These are phyloP conservation scores for Pseudocercospora eumusae DNA, from an alignment of 2,329 filamentous ascomycete genomes.

Conservation along the genomic window DNA sequence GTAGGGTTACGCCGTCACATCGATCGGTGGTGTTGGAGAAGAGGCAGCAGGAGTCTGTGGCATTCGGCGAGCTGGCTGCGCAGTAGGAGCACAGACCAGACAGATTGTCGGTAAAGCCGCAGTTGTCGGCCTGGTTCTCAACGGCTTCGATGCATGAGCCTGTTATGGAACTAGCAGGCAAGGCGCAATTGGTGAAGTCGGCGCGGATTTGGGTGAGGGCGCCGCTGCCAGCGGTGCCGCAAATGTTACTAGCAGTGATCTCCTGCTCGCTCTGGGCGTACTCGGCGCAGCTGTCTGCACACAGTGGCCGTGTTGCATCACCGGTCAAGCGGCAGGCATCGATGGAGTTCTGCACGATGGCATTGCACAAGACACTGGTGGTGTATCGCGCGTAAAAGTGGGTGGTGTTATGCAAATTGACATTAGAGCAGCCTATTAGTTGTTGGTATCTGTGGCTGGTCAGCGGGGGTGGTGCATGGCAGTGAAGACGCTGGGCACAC, in stretches of 20 bases:
- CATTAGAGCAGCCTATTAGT: conserved; percentile 74
- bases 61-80: conserved; percentile 77
- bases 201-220: conserved; percentile 78
- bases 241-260: conserved; percentile 75
- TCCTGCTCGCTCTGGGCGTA: conserved; percentile 86
- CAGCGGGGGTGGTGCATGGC: conserved; percentile 31
- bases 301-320: conserved; percentile 71
- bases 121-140: conserved; percentile 81
- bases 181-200: conserved; percentile 86
- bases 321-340: conserved; percentile 65
- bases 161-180: conserved; percentile 77
- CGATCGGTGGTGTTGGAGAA: conserved; percentile 71
- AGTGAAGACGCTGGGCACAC: conserved; percentile 32
- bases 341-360: conserved; percentile 87
- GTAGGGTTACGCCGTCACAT: conserved; percentile 76
- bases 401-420: conserved; percentile 76
- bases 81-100: conserved; percentile 86
- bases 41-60: conserved; percentile 93
- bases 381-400: conserved; percentile 91
- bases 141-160: conserved; percentile 72
- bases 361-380: conserved; percentile 87
- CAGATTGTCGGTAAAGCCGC: conserved; percentile 74
- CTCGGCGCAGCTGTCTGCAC: conserved; percentile 84
- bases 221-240: conserved; percentile 64
- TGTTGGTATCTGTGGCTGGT: conserved; percentile 68